Percentiles rank a stretch among this genome's conserved stretches.
Conservation (phyloP, 352 stramenopile species). For the Thalassiosira mediterranea region DNA sequence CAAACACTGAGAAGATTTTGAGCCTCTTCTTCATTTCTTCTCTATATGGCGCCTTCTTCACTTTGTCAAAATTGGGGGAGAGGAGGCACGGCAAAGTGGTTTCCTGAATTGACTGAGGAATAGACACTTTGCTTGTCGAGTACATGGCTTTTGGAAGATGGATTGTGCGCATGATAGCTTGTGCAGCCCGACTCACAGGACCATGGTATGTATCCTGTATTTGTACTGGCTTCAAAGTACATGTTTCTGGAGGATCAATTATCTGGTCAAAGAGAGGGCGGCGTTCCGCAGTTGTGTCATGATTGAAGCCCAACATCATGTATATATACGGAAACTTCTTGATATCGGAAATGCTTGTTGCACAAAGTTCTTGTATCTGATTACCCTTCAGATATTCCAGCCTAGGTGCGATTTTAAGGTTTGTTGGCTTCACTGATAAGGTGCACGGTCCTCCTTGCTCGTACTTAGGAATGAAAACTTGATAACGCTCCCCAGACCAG, state of each 20-base stretch:
- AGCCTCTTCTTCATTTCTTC: background rate
- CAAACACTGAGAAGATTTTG: conserved; percentile 11
- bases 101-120: conserved; percentile 1
- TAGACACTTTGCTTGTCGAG: background rate
- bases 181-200: conserved; percentile 3
- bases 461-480: conserved; percentile 21
- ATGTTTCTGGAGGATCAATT: conserved; percentile 4
- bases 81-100: no score
- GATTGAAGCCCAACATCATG: background rate
- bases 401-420: conserved; percentile 8
- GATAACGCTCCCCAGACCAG: conserved; percentile 18
- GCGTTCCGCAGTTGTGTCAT: background rate
- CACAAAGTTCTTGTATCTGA: background rate
- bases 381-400: no score
- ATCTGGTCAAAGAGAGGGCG: background rate
- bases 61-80: no score
- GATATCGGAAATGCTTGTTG: background rate
- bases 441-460: background rate
- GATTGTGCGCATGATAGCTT: background rate
- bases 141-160: background rate
- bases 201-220: conserved; percentile 8
- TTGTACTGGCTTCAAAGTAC: no score
- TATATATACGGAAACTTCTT: background rate
- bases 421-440: conserved; percentile 15
- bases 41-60: no score